A percentile compares a stretch with the other conserved stretches of the same genome.
Evolutionary conservation across 192 early-diverging fungal genomes (phyloP).

Genomic region (Funneliformis geosporum): DNA sequence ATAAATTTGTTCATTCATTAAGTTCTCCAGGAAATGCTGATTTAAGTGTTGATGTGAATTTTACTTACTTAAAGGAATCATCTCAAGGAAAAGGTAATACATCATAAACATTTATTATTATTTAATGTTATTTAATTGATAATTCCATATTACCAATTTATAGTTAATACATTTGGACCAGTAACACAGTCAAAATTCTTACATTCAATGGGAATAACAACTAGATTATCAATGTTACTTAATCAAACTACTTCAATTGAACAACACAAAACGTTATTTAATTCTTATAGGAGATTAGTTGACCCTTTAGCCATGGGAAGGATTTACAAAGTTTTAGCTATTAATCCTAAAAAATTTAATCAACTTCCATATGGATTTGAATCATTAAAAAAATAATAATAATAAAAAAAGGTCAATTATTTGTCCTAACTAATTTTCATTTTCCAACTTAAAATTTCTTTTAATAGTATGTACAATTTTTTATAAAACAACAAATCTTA

Average conservation of each 20-base stretch:
- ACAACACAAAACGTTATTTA: constrained; percentile 63
- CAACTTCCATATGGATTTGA: constrained; percentile 37
- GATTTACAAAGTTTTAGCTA: constrained; percentile 80
- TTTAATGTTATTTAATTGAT: not conserved
- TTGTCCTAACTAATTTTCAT: not conserved
- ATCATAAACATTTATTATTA: not conserved
- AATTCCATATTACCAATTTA: constrained; percentile 14
- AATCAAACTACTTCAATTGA: constrained; percentile 50
- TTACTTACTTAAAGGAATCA: constrained; percentile 68
- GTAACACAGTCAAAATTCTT: constrained; percentile 79
- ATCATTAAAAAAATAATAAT: not conserved
- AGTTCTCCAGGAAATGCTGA: constrained; percentile 81
- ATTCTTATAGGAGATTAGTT: constrained; percentile 72
- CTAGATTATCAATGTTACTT: constrained; percentile 69
- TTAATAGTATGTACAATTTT: not conserved
- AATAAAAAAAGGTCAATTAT: not conserved
- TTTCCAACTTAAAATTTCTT: not conserved
- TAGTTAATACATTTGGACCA: constrained; percentile 69
- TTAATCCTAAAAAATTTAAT: constrained; percentile 46
- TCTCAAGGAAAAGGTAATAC: constrained; percentile 44
- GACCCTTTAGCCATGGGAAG: constrained; percentile 82
- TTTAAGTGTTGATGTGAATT: constrained; percentile 93
- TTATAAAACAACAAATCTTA: not conserved
- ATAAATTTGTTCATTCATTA: constrained; percentile 80
- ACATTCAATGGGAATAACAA: constrained; percentile 79